Evolutionary conservation across 2,329 filamentous ascomycete species (phyloP).

Genomic region (Mariannaea elegans): DNA sequence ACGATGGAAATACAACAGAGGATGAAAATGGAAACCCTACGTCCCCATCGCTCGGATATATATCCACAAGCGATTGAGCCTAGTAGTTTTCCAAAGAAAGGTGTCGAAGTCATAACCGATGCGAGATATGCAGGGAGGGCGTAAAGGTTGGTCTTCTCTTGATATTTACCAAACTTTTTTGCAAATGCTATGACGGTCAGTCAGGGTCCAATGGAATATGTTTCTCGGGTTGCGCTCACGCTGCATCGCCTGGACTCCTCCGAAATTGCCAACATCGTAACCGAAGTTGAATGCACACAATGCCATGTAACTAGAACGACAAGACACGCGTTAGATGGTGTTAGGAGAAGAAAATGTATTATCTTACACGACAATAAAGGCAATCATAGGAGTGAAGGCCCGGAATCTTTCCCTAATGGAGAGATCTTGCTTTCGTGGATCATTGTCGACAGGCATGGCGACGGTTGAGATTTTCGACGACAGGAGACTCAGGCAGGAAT

Average conservation of each 20-base stretch:
- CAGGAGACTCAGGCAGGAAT: too few species aligned
- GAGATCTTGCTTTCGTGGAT: too few species aligned
- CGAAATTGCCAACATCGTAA: slow-evolving; percentile 40
- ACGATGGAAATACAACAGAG: slow-evolving; percentile 40
- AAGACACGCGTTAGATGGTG: too few species aligned
- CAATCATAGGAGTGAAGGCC: too few species aligned
- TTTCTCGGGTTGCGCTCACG: too few species aligned
- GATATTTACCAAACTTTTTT: slow-evolving; percentile 35
- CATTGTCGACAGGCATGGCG: too few species aligned
- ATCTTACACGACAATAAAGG: too few species aligned
- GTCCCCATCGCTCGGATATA: slow-evolving; percentile 40
- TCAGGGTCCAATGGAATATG: too few species aligned
- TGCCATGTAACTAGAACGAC: slow-evolving; percentile 37
- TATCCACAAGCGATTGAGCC: slow-evolving; percentile 23
- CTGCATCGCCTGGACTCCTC: slow-evolving; percentile 40
- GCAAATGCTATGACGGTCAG: slow-evolving; percentile 27
- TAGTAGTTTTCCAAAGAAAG: slow-evolving; percentile 38
- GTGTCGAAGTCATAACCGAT: slow-evolving; percentile 39
- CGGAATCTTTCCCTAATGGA: too few species aligned
- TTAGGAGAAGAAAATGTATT: too few species aligned
- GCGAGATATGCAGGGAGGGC: slow-evolving; percentile 34
- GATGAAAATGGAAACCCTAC: slow-evolving; percentile 34
- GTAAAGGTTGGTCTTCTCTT: slow-evolving; percentile 18
- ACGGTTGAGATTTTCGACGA: too few species aligned
- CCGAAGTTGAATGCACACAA: slow-evolving; percentile 41